Evolutionary conservation across 805 yeast species (phyloP).

Genomic region (Schizosaccharomyces lindneri): DNA sequence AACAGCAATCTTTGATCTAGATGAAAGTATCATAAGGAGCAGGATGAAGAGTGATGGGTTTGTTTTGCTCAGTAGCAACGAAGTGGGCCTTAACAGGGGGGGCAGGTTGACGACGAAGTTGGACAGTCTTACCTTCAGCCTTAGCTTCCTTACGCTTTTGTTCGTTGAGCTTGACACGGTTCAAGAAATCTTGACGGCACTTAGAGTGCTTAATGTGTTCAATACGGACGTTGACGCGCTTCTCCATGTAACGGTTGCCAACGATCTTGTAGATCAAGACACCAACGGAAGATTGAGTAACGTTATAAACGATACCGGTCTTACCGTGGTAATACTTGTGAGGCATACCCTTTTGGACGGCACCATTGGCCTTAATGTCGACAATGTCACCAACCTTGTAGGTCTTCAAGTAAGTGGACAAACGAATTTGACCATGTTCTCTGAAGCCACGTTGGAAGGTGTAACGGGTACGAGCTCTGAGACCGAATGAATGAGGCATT

Average conservation of each 20-base stretch:
- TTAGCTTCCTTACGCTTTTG: conserved; percentile 83
- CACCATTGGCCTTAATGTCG: conserved; percentile 97
- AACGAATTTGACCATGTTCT: conserved; percentile 19
- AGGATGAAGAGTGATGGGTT: conserved; percentile 95
- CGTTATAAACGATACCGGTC: conserved; percentile 97
- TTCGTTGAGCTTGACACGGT: conserved; percentile 95
- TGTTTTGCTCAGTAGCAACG: conserved; percentile 49
- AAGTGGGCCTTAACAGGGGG: conserved; percentile 86
- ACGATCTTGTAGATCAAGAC: conserved; percentile 94
- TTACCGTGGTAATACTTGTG: conserved; percentile 99
- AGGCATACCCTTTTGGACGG: conserved; percentile 99
- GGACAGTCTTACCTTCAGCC: conserved; percentile 71
- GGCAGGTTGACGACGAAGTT: conserved; percentile 95
- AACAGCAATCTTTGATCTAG: conserved; percentile 18
- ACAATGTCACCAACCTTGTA: conserved; percentile 99
- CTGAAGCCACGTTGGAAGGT: conserved; percentile 90
- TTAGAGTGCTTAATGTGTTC: conserved; percentile 99
- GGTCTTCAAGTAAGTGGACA: conserved; percentile 90
- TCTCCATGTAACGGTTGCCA: conserved; percentile 96
- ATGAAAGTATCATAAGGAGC: conserved; percentile 98
- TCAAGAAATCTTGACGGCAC: conserved; percentile 96
- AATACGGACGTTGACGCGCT: conserved; percentile 93
- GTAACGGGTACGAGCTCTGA: conserved; percentile 93
- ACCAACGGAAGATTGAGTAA: conserved; percentile 96
- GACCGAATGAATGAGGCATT: conserved; percentile 27